Percentiles rank a stretch among this genome's conserved stretches.
Evolutionary conservation across 1,284 basidiomycete genomes (phyloP).

Genomic region (Laetiporus sulphureus): DNA sequence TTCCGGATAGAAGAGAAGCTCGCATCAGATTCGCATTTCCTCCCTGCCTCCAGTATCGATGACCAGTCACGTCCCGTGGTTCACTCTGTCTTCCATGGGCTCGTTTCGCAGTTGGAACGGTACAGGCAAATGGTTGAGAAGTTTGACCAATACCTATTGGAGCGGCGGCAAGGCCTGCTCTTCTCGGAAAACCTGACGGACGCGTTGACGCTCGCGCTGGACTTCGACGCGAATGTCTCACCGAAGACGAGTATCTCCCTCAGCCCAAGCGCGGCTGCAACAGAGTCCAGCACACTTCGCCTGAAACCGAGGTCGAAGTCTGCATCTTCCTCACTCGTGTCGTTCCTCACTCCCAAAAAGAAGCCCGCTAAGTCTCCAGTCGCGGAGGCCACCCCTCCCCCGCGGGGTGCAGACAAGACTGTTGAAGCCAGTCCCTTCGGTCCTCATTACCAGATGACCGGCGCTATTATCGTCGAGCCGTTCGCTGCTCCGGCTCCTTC

Average conservation of each 20-base stretch:
- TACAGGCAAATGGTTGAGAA: constrained; percentile 70
- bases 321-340: constrained; percentile 55
- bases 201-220: constrained; percentile 71
- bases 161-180: constrained; percentile 84
- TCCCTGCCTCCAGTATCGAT: constrained; percentile 62
- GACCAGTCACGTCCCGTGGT: constrained; percentile 71
- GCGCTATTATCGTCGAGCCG: constrained; percentile 67
- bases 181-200: constrained; percentile 93
- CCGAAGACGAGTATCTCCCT: constrained; percentile 13
- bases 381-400: constrained; percentile 37
- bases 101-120: constrained; percentile 73
- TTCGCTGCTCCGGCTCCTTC: constrained; percentile 55
- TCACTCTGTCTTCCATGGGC: constrained; percentile 71
- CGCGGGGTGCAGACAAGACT: constrained; percentile 32
- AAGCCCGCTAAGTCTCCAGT: constrained; percentile 29
- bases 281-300: constrained; percentile 21
- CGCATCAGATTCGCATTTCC: constrained; percentile 45
- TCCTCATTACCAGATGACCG: constrained; percentile 79
- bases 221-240: constrained; percentile 32
- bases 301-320: constrained; percentile 50
- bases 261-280: constrained; percentile 13
- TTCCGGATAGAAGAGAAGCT: constrained; percentile 62
- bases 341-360: constrained; percentile 76
- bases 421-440: constrained; percentile 77
- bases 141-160: constrained; percentile 82